A percentile compares a stretch with the other conserved stretches of the same genome.
phyloP scores from a whole-genome alignment of 2,329 filamentous ascomycete genomes.

The Davidsoniella virescens region DNA sequence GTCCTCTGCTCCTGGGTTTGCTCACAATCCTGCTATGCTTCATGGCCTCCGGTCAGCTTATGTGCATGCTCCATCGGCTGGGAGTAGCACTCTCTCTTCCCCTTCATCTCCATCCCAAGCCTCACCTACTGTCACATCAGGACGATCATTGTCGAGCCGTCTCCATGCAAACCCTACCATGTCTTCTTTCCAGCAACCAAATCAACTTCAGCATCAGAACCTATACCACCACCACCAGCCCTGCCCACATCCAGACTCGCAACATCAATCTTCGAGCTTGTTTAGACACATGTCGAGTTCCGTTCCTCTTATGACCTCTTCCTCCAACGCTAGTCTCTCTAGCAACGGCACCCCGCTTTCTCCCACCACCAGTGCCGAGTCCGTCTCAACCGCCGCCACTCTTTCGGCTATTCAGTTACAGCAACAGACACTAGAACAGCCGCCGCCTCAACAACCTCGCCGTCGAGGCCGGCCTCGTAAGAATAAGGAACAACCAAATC shows the following conservation, averaged over 20 bases:
- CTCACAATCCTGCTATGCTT: background rate
- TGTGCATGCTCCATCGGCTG: background rate
- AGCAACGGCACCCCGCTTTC: background rate
- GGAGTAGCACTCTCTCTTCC: background rate
- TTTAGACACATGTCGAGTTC: background rate
- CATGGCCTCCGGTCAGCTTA: background rate
- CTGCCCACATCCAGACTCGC: too few relatives aligned
- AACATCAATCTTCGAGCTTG: too few relatives aligned
- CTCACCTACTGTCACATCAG: background rate
- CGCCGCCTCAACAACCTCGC: background rate
- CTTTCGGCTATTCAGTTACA: too few relatives aligned
- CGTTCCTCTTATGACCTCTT: background rate
- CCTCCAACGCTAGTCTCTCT: background rate
- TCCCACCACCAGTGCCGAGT: background rate
- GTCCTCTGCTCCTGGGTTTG: background rate
- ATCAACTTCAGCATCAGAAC: too few relatives aligned
- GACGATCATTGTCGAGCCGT: background rate
- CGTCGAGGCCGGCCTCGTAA: constrained; percentile 2
- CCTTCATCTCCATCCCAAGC: background rate
- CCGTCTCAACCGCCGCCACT: background rate
- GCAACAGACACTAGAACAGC: background rate
- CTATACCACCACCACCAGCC: too few relatives aligned
- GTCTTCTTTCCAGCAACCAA: too few relatives aligned
- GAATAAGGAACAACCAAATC: background rate
- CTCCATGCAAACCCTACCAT: background rate